These are phyloP conservation scores for Rhizopogon rudus DNA, from an alignment of 768 basidiomycete species.

Conservation along the genomic window DNA sequence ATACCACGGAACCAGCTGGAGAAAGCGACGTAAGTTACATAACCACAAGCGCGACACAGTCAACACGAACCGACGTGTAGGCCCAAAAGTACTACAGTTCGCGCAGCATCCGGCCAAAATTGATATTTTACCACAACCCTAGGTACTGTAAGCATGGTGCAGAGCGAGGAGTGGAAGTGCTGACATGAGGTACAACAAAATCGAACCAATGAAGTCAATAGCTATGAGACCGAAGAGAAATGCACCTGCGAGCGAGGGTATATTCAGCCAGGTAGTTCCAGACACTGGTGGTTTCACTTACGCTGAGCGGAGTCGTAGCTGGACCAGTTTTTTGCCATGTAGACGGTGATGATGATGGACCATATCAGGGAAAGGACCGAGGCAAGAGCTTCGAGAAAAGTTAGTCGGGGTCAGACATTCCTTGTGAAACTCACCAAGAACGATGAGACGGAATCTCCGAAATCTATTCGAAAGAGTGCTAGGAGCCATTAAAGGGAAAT, in stretches of 20 bases:
- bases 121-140: slow-evolving; percentile 37
- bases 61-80: slow-evolving; percentile 7
- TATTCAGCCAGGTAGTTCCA: not conserved
- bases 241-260: slow-evolving; percentile 19
- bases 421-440: slow-evolving; percentile 27
- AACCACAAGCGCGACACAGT: not conserved
- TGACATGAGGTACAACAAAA: slow-evolving; percentile 35
- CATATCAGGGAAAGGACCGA: slow-evolving; percentile 29
- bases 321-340: slow-evolving; percentile 32
- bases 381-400: slow-evolving; percentile 21
- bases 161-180: not conserved
- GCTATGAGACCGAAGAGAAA: slow-evolving; percentile 27
- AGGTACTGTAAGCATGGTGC: not conserved
- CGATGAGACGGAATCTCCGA: slow-evolving; percentile 25
- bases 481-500: slow-evolving; percentile 13
- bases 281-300: slow-evolving; percentile 12
- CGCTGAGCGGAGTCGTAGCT: slow-evolving; percentile 29
- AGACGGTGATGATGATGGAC: slow-evolving; percentile 28
- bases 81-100: slow-evolving; percentile 24
- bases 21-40: not conserved
- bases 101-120: slow-evolving; percentile 33
- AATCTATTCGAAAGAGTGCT: slow-evolving; percentile 28
- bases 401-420: not conserved
- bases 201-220: slow-evolving; percentile 27
- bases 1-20: slow-evolving; percentile 24